Evolutionary conservation across 2,329 filamentous ascomycete species (phyloP), one percentile per base, ranked within the genome.

Genomic region (Calonectria pteridis): DNA sequence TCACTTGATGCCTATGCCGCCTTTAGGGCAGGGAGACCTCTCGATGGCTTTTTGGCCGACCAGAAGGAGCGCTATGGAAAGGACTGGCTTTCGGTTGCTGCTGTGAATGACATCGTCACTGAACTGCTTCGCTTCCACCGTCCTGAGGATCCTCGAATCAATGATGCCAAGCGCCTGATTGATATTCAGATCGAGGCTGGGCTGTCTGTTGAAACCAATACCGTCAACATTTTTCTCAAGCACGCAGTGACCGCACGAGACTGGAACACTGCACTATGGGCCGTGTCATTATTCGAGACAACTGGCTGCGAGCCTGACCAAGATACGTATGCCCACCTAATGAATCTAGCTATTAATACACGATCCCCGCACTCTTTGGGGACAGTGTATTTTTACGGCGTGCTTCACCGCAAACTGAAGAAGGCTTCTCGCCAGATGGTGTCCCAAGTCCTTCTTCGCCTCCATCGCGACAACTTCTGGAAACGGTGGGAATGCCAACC

Each of bases 31-130:
- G 83, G 83, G 11, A 83, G 82, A 58, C 78, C 79, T 46, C 76
- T 86, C 0, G 75, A 82, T 3, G 69, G 75, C 0, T 89, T 90
- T 71, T 69, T 89, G 10, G 74, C 76, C 13, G 81, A 84, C 40
- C 87, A 88, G 76, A 77, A 83, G 6, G 79, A 80, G 11, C 83
- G 86, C 4, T 90, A 89, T 78, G 88, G 88, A 6, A 75, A 81
- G 1, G 81, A 81, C n/a, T 90, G 89, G 89, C 80, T 87, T 43
- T 84, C 83, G 6, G 77, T 75, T 28, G 75, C 77, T 6, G 81
- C 85, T 1, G 77, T 84, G 50, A 84, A 86, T 76, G 77, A 77
- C 40, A 84, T 88, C 29, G 73, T 89, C n/a, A 79, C 84, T 4
- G 85, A 88, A 55, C 83, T 88, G 29, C 84, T 86, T 62, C 81